Percentiles rank a stretch among this genome's conserved stretches.
phyloP scores from a whole-genome alignment of 495 filamentous ascomycete genomes.

The Apiosordaria backusii region DNA sequence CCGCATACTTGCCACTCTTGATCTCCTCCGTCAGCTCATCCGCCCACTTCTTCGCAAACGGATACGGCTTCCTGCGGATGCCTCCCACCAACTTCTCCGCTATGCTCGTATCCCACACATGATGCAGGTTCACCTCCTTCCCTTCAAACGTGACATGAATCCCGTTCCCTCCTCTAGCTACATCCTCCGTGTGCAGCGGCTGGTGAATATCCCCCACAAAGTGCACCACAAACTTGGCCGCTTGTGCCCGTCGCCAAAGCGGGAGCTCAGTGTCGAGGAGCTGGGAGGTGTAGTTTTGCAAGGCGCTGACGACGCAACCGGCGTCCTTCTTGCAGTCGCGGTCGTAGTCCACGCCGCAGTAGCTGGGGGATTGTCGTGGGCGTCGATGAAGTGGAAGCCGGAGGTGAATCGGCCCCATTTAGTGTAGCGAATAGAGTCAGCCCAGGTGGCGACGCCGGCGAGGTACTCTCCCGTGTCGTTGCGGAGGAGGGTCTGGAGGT shows the following conservation, averaged over 20 bases:
- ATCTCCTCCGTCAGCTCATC: conserved; percentile 50
- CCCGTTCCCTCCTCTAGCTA: conserved; percentile 57
- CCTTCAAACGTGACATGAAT: conserved; percentile 56
- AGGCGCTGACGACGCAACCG: conserved; percentile 61
- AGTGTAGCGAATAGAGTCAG: conserved; percentile 59
- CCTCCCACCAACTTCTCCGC: conserved; percentile 57
- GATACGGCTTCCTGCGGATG: conserved; percentile 36
- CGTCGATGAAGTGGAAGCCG: conserved; percentile 71
- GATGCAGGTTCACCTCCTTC: conserved; percentile 51
- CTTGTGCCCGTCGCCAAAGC: conserved; percentile 41
- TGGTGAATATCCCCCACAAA: conserved; percentile 67
- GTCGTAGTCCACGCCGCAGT: conserved; percentile 56
- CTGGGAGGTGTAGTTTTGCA: conserved; percentile 56
- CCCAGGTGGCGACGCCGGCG: conserved; percentile 60
- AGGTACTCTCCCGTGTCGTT: conserved; percentile 52
- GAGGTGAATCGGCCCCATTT: conserved; percentile 53
- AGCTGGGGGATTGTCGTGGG: conserved; percentile 59
- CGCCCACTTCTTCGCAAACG: conserved; percentile 51
- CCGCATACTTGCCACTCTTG: conserved; percentile 44
- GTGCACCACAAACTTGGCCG: conserved; percentile 62
- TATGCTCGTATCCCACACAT: conserved; percentile 62
- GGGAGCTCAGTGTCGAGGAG: conserved; percentile 41
- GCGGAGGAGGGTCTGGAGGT: conserved; percentile 41
- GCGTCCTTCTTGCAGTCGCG: conserved; percentile 56
- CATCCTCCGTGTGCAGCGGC: conserved; percentile 60